A percentile compares a stretch with the other conserved stretches of the same genome.
These are phyloP conservation scores for Globisporangium irregulare DNA, from an alignment of 352 stramenopile genomes.

Conservation along the genomic window DNA sequence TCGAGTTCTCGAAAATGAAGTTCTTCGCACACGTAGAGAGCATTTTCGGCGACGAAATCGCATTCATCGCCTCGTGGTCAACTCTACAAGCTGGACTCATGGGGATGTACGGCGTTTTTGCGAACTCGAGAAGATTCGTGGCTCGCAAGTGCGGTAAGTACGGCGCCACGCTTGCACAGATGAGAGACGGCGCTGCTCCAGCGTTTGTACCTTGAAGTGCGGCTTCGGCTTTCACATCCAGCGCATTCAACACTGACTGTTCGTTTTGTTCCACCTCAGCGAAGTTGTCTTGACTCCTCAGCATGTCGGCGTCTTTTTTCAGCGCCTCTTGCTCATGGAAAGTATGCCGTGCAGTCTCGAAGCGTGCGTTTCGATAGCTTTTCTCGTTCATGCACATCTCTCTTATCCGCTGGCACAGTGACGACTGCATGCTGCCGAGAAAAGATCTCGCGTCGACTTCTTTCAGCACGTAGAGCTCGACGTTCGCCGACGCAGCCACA, in stretches of 20 bases:
- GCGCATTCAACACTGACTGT: not conserved
- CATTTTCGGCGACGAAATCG: conserved; percentile 39
- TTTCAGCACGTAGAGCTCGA: conserved; percentile 43
- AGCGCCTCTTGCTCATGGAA: conserved; percentile 8
- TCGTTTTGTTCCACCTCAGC: conserved; percentile 5
- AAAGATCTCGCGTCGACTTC: conserved; percentile 23
- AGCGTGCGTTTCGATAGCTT: not conserved
- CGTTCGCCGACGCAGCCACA: conserved; percentile 29
- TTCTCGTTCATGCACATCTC: conserved; percentile 1
- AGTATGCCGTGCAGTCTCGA: not conserved
- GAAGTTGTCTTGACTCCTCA: conserved; percentile 9
- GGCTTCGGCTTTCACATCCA: not conserved
- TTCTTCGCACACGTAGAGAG: conserved; percentile 43
- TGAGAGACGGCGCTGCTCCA: conserved; percentile 1
- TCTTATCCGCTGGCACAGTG: conserved; percentile 7
- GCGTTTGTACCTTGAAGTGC: conserved; percentile 4
- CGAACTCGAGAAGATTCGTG: conserved; percentile 16
- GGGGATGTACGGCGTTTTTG: conserved; percentile 1
- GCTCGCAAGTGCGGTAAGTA: conserved; percentile 22
- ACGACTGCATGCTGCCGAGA: conserved; percentile 11
- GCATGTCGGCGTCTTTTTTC: conserved; percentile 9
- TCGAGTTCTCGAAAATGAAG: conserved; percentile 41
- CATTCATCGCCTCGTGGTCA: conserved; percentile 15
- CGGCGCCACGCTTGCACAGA: conserved; percentile 18
- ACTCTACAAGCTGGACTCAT: not conserved